Percentiles rank a stretch among this genome's conserved stretches.
These are phyloP conservation scores for Acrocalymma vagum DNA, from an alignment of 2,329 filamentous ascomycete genomes.

Conservation along the genomic window DNA sequence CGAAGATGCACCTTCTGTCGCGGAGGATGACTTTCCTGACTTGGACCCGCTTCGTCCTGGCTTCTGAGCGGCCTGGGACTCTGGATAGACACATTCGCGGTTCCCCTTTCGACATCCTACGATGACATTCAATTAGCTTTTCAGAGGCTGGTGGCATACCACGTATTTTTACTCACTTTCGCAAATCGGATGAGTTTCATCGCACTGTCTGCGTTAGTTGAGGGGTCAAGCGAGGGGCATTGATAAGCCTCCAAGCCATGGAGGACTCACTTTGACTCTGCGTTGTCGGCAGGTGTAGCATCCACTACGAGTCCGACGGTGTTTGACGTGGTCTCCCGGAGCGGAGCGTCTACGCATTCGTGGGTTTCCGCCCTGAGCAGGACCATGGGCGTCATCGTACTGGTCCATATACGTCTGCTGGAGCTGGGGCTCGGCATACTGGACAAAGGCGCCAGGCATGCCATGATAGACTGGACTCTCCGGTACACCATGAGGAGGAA, in stretches of 20 bases:
- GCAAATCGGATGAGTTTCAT: conserved; percentile 86
- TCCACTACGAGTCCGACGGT: conserved; percentile 90
- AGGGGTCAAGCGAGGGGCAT: too few species aligned
- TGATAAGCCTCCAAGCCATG: conserved; percentile 2
- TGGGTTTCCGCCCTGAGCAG: conserved; percentile 34
- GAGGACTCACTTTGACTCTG: conserved; percentile 73
- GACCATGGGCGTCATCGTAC: conserved; percentile 43
- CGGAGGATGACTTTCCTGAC: conserved; percentile 50
- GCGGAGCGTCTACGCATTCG: conserved; percentile 40
- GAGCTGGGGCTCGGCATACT: conserved; percentile 39
- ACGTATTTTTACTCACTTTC: conserved; percentile 66
- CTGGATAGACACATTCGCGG: conserved; percentile 90
- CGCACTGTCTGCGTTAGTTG: conserved; percentile 69
- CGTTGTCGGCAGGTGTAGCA: conserved; percentile 92
- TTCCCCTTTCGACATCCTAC: conserved; percentile 89
- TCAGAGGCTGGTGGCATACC: neutral
- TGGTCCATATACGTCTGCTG: conserved; percentile 44
- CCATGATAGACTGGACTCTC: conserved; percentile 42
- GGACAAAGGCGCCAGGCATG: conserved; percentile 38
- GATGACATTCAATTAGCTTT: conserved; percentile 22
- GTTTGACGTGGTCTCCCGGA: conserved; percentile 78
- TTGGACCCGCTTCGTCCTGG: conserved; percentile 57
- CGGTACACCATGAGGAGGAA: conserved; percentile 34
- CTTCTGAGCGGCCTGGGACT: conserved; percentile 64
- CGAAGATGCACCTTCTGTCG: conserved; percentile 60